Percentiles rank a stretch among this genome's conserved stretches.
Conservation (phyloP, 108 stramenopile species). For the Nitzschia sp. region DNA sequence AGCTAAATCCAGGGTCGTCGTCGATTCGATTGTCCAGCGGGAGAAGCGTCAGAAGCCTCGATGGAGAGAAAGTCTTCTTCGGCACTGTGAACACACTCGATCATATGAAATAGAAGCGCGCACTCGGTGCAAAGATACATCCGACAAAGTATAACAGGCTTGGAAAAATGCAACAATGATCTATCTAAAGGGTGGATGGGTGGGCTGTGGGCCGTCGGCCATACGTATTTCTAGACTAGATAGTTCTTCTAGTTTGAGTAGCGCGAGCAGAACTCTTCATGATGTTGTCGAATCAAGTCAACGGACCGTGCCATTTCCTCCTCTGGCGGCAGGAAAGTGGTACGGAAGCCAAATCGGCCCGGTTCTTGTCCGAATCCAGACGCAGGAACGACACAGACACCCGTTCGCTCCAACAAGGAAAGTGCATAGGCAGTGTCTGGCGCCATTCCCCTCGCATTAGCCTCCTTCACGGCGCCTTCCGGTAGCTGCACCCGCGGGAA, state of each 20-base stretch:
- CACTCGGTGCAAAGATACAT: no score
- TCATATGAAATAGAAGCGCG: no score
- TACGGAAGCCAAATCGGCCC: conserved; percentile 94
- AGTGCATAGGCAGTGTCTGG: conserved; percentile 96
- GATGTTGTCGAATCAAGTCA: conserved; percentile 77
- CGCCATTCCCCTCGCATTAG: conserved; percentile 55
- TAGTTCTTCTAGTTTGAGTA: conserved; percentile 36
- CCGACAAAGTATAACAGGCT: no score
- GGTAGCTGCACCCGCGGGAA: conserved; percentile 93
- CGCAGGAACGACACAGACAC: conserved; percentile 95
- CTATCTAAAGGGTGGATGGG: no score
- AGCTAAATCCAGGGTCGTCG: no score
- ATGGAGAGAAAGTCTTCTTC: no score
- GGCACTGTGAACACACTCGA: no score
- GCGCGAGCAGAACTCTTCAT: conserved; percentile 80
- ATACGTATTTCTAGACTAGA: no score
- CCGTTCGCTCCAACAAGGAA: conserved; percentile 84
- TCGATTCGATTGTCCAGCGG: no score
- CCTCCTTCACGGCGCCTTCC: conserved; percentile 68
- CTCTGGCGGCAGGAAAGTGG: conserved; percentile 94
- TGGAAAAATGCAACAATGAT: no score
- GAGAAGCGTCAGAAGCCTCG: no score
- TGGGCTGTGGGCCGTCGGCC: no score
- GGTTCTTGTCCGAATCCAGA: conserved; percentile 93
- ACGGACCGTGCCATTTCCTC: conserved; percentile 63